Conservation (phyloP, 108 stramenopile genomes). For the Schizochytrium sp. region DNA sequence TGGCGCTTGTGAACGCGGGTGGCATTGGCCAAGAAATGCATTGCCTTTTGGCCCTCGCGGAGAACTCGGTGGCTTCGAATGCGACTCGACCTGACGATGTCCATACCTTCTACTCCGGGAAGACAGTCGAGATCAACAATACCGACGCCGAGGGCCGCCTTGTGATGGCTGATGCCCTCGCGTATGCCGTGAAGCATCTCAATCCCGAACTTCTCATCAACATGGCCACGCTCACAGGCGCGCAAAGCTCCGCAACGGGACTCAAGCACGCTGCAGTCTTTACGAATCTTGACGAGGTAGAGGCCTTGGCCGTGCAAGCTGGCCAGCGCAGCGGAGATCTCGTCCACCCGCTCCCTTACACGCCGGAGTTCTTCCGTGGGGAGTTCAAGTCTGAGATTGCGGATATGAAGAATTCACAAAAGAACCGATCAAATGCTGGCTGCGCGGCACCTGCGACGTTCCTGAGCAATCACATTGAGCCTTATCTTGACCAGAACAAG, state of each 20-base stretch:
- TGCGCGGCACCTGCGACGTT: conserved; percentile 79
- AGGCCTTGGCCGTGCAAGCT: conserved; percentile 38
- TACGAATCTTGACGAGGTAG: conserved; percentile 59
- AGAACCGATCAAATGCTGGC: conserved; percentile 71
- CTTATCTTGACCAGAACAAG: conserved; percentile 33
- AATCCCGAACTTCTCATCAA: conserved; percentile 57
- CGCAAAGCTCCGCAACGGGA: conserved; percentile 72
- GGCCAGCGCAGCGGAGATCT: conserved; percentile 63
- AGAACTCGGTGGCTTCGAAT: conserved; percentile 64
- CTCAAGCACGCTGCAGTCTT: conserved; percentile 66
- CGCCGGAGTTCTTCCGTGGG: conserved; percentile 60
- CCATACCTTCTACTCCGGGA: conserved; percentile 63
- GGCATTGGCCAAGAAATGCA: conserved; percentile 37
- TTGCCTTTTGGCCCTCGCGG: conserved; percentile 65
- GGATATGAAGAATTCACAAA: conserved; percentile 81
- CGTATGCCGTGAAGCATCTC: conserved; percentile 62
- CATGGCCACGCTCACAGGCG: conserved; percentile 81
- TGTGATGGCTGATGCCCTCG: conserved; percentile 68
- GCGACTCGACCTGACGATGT: conserved; percentile 79
- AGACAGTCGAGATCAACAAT: conserved; percentile 81
- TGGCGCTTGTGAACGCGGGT: conserved; percentile 22
- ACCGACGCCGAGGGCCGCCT: conserved; percentile 76
- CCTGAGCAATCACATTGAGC: conserved; percentile 62
- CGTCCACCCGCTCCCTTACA: conserved; percentile 62
- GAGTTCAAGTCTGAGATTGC: conserved; percentile 73